These are phyloP conservation scores for Dendrobium huoshanense DNA, from an alignment of 106 monocot genomes.

Conservation along the genomic window DNA sequence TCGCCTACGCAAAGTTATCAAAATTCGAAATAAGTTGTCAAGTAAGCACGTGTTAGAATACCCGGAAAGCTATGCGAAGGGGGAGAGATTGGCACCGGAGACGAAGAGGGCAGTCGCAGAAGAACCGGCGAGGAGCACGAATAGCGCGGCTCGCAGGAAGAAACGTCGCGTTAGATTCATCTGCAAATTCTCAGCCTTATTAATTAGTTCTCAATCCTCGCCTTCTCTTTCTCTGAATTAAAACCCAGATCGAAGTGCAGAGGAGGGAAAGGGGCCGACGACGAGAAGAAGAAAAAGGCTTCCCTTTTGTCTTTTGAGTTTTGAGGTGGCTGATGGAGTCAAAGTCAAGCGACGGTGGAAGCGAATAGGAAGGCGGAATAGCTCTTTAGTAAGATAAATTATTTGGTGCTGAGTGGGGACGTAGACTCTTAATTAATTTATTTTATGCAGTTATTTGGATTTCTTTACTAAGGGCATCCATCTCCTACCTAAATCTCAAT, in stretches of 20 bases:
- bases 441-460: too few relatives aligned
- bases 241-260: background rate
- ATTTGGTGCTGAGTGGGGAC: too few relatives aligned
- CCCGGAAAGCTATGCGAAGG: background rate
- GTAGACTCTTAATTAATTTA: too few relatives aligned
- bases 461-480: too few relatives aligned
- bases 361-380: too few relatives aligned
- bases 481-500: too few relatives aligned
- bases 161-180: constrained; percentile 1
- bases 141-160: background rate
- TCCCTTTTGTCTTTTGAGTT: too few relatives aligned
- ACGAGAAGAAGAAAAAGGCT: too few relatives aligned
- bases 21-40: background rate
- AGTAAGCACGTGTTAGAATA: background rate
- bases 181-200: too few relatives aligned
- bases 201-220: background rate
- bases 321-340: too few relatives aligned
- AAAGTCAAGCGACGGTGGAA: too few relatives aligned
- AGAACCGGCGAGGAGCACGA: background rate
- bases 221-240: background rate
- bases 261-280: background rate
- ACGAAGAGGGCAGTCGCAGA: background rate
- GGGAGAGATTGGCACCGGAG: background rate
- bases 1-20: background rate
- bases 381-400: too few relatives aligned